Conservation (phyloP, 495 filamentous ascomycete species). For the Hypoxylon subgilvum region DNA sequence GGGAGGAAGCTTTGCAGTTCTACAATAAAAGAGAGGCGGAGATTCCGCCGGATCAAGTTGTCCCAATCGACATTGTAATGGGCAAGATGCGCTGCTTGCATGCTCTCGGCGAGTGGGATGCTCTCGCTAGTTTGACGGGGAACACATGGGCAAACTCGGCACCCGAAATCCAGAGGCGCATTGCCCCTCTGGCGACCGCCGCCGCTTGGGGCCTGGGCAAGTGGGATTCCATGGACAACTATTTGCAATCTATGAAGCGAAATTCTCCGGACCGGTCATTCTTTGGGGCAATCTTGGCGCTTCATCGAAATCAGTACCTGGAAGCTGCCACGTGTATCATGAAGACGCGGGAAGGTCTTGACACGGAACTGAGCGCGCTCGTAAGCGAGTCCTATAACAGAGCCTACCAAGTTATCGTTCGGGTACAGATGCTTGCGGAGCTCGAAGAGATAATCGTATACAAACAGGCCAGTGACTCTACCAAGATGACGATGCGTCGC, state of each 20-base stretch:
- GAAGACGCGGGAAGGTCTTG: slow-evolving; percentile 88
- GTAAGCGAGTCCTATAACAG: slow-evolving; percentile 96
- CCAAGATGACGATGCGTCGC: slow-evolving; percentile 84
- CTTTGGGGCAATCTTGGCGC: slow-evolving; percentile 91
- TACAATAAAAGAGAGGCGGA: slow-evolving; percentile 83
- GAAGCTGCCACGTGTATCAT: slow-evolving; percentile 85
- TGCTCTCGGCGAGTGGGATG: slow-evolving; percentile 95
- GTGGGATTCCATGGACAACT: slow-evolving; percentile 97
- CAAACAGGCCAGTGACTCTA: slow-evolving; percentile 88
- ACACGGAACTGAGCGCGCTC: slow-evolving; percentile 91
- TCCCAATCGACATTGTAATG: slow-evolving; percentile 91
- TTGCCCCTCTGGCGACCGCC: slow-evolving; percentile 91
- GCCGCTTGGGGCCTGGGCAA: slow-evolving; percentile 97
- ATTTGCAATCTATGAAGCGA: slow-evolving; percentile 90
- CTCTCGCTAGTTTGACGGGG: slow-evolving; percentile 82
- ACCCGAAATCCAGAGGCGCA: slow-evolving; percentile 79
- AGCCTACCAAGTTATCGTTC: slow-evolving; percentile 92
- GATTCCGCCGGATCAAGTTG: slow-evolving; percentile 60
- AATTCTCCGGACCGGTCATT: slow-evolving; percentile 92
- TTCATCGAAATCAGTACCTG: slow-evolving; percentile 93
- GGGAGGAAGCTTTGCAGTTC: slow-evolving; percentile 95
- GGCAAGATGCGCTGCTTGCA: slow-evolving; percentile 99
- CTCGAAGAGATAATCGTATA: slow-evolving; percentile 97
- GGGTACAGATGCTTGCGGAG: slow-evolving; percentile 98
- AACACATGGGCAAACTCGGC: slow-evolving; percentile 90